A percentile compares a stretch with the other conserved stretches of the same genome.
Conservation (phyloP, 1,139 yeast species). For the Saccharomyces hybrid region DNA sequence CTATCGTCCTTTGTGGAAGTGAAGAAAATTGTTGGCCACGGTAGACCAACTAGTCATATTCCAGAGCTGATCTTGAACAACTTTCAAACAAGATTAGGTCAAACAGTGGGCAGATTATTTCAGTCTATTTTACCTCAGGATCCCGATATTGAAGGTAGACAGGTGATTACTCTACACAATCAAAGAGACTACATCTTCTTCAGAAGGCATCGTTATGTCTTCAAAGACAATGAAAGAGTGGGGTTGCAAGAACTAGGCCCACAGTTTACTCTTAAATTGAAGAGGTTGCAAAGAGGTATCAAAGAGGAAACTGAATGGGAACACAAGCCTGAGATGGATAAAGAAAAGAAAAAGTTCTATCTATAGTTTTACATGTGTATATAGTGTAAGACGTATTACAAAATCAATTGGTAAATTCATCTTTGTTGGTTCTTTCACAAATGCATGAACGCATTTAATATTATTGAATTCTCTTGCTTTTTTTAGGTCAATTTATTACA, state of each 20-base stretch:
- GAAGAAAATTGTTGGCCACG: constrained; percentile 77
- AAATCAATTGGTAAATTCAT: background rate
- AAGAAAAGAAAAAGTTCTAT: constrained; percentile 87
- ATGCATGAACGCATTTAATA: no score
- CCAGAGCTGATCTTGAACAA: constrained; percentile 91
- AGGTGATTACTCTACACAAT: constrained; percentile 89
- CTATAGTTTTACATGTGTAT: constrained; percentile 37
- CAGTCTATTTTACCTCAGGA: constrained; percentile 86
- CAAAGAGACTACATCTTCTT: constrained; percentile 93
- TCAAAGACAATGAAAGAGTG: constrained; percentile 82
- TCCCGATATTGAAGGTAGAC: constrained; percentile 92
- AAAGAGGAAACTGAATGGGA: constrained; percentile 95
- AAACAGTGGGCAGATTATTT: constrained; percentile 84
- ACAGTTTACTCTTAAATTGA: constrained; percentile 80
- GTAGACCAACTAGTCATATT: constrained; percentile 78
- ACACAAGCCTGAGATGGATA: constrained; percentile 92
- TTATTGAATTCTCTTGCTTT: background rate
- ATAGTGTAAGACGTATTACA: background rate
- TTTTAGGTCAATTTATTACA: background rate
- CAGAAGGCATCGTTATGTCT: constrained; percentile 88
- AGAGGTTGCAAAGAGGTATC: constrained; percentile 86
- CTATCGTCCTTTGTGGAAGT: constrained; percentile 69
- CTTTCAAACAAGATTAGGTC: constrained; percentile 86
- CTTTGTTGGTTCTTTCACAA: no score
- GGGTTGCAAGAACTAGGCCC: constrained; percentile 97